Percentiles rank a stretch among this genome's conserved stretches.
Evolutionary conservation across 2,329 filamentous ascomycete genomes (phyloP).

Genomic region (Stachybotrys chlorohalonatus): DNA sequence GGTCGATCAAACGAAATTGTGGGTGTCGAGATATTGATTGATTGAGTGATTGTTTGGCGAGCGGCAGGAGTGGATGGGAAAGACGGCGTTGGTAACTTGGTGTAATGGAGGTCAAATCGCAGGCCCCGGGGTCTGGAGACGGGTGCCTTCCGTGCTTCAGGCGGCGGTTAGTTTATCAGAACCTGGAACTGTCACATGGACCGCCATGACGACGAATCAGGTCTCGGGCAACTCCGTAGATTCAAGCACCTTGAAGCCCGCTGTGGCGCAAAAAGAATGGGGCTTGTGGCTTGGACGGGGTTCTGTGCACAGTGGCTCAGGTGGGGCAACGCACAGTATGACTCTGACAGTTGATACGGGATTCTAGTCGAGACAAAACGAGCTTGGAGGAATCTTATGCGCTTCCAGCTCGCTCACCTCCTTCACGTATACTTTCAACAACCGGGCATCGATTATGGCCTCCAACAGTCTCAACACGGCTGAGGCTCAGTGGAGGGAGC

Average conservation of each 20-base stretch:
- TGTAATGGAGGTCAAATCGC: not conserved
- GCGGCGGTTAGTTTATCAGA: not conserved
- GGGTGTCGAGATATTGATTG: too few relatives aligned
- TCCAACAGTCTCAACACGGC: slow-evolving; percentile 27
- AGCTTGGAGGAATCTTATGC: too few relatives aligned
- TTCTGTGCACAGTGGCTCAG: too few relatives aligned
- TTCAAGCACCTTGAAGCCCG: too few relatives aligned
- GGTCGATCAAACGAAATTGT: too few relatives aligned
- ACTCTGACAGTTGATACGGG: not conserved
- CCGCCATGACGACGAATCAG: too few relatives aligned
- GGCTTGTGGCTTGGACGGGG: too few relatives aligned
- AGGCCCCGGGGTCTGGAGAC: not conserved
- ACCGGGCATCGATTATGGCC: slow-evolving; percentile 16
- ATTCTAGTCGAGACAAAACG: too few relatives aligned
- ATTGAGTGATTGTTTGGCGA: not conserved
- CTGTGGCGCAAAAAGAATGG: not conserved
- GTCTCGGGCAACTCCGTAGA: too few relatives aligned
- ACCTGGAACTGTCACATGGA: not conserved
- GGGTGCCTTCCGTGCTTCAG: not conserved
- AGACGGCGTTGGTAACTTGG: not conserved
- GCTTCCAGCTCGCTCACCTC: too few relatives aligned
- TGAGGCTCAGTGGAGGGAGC: slow-evolving; percentile 68
- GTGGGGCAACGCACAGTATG: not conserved
- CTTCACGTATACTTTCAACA: too few relatives aligned
- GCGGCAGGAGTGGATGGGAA: not conserved